A percentile compares a stretch with the other conserved stretches of the same genome.
Conservation (phyloP, 805 yeast genomes). For the Hanseniaspora mollemarum region DNA sequence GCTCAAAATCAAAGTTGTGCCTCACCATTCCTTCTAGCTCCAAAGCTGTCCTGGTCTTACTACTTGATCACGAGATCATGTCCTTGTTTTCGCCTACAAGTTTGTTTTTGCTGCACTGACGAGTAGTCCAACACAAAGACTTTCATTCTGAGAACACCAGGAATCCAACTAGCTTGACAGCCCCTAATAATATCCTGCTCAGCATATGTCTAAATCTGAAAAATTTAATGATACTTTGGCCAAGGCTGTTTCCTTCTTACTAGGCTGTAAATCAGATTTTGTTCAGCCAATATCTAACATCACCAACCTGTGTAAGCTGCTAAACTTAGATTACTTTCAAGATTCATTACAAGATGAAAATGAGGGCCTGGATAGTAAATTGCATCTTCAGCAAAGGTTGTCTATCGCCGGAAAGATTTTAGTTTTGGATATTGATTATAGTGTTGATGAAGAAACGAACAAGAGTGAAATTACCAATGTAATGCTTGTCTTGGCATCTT, state of each 20-base stretch:
- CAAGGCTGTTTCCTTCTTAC: background rate
- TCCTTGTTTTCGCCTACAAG: too few species aligned
- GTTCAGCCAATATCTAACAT: constrained; percentile 12
- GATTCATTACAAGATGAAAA: constrained; percentile 10
- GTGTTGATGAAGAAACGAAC: background rate
- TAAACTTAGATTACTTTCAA: constrained; percentile 10
- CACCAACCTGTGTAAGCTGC: constrained; percentile 10
- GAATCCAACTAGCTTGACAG: too few species aligned
- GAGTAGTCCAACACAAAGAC: too few species aligned
- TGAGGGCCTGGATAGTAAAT: background rate
- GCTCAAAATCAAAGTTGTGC: too few species aligned
- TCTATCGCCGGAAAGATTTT: constrained; percentile 32
- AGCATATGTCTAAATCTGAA: constrained; percentile 1
- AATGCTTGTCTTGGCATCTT: constrained; percentile 30
- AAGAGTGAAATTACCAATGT: constrained; percentile 27
- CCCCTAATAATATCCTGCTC: background rate
- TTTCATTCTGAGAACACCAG: too few species aligned
- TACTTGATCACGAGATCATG: too few species aligned
- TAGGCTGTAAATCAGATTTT: constrained; percentile 12
- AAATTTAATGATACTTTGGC: background rate
- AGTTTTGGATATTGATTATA: constrained; percentile 30
- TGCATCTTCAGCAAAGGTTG: constrained; percentile 20
- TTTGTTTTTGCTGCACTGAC: too few species aligned
- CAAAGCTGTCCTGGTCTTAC: too few species aligned
- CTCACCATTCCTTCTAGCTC: too few species aligned